These are phyloP conservation scores for Vigna trinervia DNA, from an alignment of 306 rosid genomes.

Conservation along the genomic window DNA sequence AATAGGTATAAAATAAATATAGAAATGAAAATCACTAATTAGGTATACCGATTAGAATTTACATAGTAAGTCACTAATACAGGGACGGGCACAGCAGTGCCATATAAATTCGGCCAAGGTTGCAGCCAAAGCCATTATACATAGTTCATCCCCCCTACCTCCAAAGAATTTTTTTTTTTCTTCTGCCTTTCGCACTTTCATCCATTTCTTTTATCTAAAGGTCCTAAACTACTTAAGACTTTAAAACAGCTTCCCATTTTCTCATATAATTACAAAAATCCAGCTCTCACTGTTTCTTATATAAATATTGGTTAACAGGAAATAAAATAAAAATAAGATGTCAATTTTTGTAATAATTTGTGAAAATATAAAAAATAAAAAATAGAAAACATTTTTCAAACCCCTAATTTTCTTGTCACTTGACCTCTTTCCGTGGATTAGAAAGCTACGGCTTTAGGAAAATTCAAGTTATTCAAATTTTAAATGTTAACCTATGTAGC, in stretches of 20 bases:
- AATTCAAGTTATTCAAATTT: not conserved
- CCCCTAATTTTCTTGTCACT: not conserved
- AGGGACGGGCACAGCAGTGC: not conserved
- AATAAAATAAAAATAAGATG: not conserved
- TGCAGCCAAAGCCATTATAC: slow-evolving; percentile 29
- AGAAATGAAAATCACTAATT: not conserved
- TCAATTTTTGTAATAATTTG: not conserved
- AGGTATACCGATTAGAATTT: slow-evolving; percentile 9
- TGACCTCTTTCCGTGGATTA: not conserved
- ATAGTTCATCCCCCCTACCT: not conserved
- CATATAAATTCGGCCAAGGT: slow-evolving; percentile 35
- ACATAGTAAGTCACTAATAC: not conserved
- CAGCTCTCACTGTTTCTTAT: not conserved
- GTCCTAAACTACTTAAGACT: not conserved
- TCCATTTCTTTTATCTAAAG: not conserved
- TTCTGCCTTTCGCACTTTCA: not conserved
- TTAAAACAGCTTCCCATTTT: not conserved
- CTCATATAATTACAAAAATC: not conserved
- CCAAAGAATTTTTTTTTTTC: not conserved
- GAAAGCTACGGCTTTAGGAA: not conserved
- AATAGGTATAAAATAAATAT: not conserved
- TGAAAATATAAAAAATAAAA: not conserved
- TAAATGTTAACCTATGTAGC: not conserved
- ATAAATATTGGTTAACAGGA: not conserved
- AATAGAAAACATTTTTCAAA: not conserved